Conservation (phyloP, 805 yeast species). For the Ogataea polymorpha region DNA sequence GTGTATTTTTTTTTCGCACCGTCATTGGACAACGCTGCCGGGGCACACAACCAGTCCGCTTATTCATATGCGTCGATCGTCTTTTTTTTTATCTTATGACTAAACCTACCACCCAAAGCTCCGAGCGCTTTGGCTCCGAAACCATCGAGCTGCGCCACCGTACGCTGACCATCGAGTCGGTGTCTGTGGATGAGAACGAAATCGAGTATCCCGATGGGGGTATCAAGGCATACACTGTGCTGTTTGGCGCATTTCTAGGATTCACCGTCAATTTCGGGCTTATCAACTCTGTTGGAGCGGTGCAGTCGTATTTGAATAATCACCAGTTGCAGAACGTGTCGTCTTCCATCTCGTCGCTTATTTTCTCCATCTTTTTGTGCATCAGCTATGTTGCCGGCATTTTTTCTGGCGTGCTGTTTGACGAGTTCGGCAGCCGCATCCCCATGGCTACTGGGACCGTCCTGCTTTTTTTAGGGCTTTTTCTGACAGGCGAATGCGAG, state of each 20-base stretch:
- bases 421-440: slow-evolving; percentile 45
- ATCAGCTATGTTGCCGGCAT: slow-evolving; percentile 47
- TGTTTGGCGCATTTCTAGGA: slow-evolving; percentile 58
- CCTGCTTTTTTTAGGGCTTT: slow-evolving; percentile 45
- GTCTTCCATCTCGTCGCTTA: slow-evolving; percentile 57
- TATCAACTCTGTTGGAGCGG: slow-evolving; percentile 57
- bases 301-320: slow-evolving; percentile 55
- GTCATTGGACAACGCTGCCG: slow-evolving; percentile 14
- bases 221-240: slow-evolving; percentile 48
- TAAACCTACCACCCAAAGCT: background rate
- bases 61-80: slow-evolving; percentile 3
- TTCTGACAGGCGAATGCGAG: slow-evolving; percentile 46
- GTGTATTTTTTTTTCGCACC: slow-evolving; percentile 11
- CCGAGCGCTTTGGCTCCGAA: slow-evolving; percentile 1
- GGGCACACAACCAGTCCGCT: slow-evolving; percentile 11
- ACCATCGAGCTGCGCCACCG: slow-evolving; percentile 9
- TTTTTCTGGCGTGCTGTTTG: slow-evolving; percentile 57
- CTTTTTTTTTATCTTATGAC: slow-evolving; percentile 1
- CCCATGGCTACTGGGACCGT: slow-evolving; percentile 42
- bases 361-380: slow-evolving; percentile 55
- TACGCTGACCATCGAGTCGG: slow-evolving; percentile 2
- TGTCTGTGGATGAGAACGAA: slow-evolving; percentile 16
- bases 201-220: slow-evolving; percentile 59
- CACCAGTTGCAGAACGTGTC: slow-evolving; percentile 48
- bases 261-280: slow-evolving; percentile 53